Conservation (phyloP, 2,329 filamentous ascomycete genomes). For the Neofusicoccum laricinum region DNA sequence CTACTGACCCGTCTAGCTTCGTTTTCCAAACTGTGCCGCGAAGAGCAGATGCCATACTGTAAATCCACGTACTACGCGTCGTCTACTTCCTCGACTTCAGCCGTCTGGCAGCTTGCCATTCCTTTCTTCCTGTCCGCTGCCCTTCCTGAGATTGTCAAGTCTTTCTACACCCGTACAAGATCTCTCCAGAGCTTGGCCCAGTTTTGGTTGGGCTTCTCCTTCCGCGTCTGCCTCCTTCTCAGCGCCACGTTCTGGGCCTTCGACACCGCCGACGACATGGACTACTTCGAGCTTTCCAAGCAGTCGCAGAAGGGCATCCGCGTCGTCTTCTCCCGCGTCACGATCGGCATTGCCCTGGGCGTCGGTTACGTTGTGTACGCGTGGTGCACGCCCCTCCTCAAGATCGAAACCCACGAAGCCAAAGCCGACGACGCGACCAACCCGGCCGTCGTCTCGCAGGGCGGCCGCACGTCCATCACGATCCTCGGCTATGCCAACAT, state of each 20-base stretch:
- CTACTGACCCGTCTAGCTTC: conserved; percentile 76
- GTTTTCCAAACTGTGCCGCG: conserved; percentile 86
- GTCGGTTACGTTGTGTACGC: conserved; percentile 82
- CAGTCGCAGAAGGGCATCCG: conserved; percentile 69
- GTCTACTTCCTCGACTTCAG: conserved; percentile 84
- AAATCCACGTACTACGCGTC: conserved; percentile 94
- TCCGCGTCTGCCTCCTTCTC: conserved; percentile 73
- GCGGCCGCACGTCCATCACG: conserved; percentile 53
- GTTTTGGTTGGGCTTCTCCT: conserved; percentile 76
- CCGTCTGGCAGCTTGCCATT: conserved; percentile 81
- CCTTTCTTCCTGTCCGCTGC: conserved; percentile 70
- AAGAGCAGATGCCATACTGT: conserved; percentile 98
- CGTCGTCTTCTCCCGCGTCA: conserved; percentile 74
- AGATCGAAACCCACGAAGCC: conserved; percentile 53
- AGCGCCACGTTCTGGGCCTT: conserved; percentile 82
- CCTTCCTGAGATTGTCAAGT: conserved; percentile 72
- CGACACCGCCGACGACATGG: conserved; percentile 81
- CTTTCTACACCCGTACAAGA: conserved; percentile 75
- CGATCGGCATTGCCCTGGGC: conserved; percentile 75
- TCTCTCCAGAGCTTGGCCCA: conserved; percentile 86
- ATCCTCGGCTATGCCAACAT: conserved; percentile 90
- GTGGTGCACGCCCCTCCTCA: conserved; percentile 82
- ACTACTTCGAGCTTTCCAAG: conserved; percentile 67
- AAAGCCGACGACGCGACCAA: conserved; percentile 25
- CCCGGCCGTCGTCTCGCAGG: conserved; percentile 26